phyloP scores from a whole-genome alignment of 2,329 filamentous ascomycete genomes.

The Ophiobolus disseminans region DNA sequence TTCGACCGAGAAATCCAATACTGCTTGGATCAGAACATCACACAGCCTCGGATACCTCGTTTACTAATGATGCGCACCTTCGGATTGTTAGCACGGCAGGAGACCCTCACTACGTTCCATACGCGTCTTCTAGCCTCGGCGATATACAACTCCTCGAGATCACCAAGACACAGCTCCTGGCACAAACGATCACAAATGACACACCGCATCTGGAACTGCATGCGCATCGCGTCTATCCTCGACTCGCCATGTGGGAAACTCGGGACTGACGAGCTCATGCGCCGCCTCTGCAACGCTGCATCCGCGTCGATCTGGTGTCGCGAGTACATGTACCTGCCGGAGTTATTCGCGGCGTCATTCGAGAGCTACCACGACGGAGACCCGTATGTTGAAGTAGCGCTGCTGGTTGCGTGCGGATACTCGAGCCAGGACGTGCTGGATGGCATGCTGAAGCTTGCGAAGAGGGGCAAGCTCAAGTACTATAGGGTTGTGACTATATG shows the following conservation, averaged over 20 bases:
- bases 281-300: background rate
- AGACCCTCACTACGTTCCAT: background rate
- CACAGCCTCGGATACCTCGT: slow-evolving; percentile 1
- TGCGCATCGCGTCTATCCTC: background rate
- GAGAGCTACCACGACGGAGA: background rate
- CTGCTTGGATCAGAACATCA: slow-evolving; percentile 1
- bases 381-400: slow-evolving; percentile 4
- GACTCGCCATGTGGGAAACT: no score
- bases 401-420: slow-evolving; percentile 11
- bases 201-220: slow-evolving; percentile 5
- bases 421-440: background rate
- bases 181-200: slow-evolving; percentile 1
- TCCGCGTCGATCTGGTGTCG: slow-evolving; percentile 1
- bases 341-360: background rate
- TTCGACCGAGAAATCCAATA: slow-evolving; percentile 6
- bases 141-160: slow-evolving; percentile 6
- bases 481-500: no score
- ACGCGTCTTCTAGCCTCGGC: slow-evolving; percentile 6
- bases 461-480: slow-evolving; percentile 2
- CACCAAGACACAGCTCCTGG: no score
- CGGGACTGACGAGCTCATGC: no score
- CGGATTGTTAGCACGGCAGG: background rate
- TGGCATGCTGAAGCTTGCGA: slow-evolving; percentile 6
- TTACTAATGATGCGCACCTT: background rate
- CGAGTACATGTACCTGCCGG: slow-evolving; percentile 3